Conservation (phyloP, 345 rosid species). For the Sapria himalayana region DNA sequence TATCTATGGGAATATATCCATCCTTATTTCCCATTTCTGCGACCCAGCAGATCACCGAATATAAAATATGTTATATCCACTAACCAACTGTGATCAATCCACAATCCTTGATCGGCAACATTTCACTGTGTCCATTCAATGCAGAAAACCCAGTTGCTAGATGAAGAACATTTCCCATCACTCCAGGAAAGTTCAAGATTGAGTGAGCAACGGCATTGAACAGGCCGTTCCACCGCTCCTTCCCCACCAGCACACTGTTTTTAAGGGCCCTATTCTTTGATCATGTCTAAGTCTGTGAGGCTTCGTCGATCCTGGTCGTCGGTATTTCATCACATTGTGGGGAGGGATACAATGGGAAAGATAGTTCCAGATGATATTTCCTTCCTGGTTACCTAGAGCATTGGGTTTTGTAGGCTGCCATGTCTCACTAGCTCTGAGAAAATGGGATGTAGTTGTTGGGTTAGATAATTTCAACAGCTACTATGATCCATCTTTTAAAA, state of each 20-base stretch:
- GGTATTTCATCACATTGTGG: slow-evolving; percentile 35
- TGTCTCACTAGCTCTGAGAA: slow-evolving; percentile 35
- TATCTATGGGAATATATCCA: too few species aligned
- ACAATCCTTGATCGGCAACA: too few species aligned
- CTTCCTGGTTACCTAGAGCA: slow-evolving; percentile 64
- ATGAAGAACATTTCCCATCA: slow-evolving; percentile 73
- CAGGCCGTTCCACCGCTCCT: slow-evolving; percentile 66
- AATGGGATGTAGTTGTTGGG: slow-evolving; percentile 69
- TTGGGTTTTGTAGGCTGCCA: slow-evolving; percentile 69
- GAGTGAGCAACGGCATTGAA: slow-evolving; percentile 20
- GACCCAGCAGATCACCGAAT: too few species aligned
- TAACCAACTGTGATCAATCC: too few species aligned
- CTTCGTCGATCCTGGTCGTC: slow-evolving; percentile 58
- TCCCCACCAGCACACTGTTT: slow-evolving; percentile 76
- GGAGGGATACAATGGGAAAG: slow-evolving; percentile 75
- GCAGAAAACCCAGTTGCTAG: slow-evolving; percentile 39
- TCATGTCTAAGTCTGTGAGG: slow-evolving; percentile 63
- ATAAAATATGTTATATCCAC: too few species aligned
- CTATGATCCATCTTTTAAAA: slow-evolving; percentile 55
- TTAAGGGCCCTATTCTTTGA: slow-evolving; percentile 67
- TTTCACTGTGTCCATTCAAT: too few species aligned
- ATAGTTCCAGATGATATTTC: slow-evolving; percentile 38
- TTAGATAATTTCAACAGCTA: slow-evolving; percentile 56
- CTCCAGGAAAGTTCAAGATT: slow-evolving; percentile 83
- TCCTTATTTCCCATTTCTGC: too few species aligned